Evolutionary conservation across 2,329 filamentous ascomycete species (phyloP).

Genomic region (Zopfia rhizophila): DNA sequence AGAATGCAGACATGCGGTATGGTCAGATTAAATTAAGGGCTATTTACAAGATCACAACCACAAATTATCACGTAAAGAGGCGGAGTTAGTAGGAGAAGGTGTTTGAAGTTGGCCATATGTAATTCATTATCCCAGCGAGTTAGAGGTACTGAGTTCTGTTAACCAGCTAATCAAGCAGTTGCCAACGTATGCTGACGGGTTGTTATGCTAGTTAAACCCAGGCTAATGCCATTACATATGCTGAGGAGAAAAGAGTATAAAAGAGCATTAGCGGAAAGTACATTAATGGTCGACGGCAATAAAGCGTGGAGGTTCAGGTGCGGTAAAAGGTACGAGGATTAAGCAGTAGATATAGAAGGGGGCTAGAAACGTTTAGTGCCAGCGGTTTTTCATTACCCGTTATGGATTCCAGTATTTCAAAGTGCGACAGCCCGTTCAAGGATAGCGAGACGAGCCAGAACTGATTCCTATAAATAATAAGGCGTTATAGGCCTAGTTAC

Average conservation of each 20-base stretch:
- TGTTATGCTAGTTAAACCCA: conserved; percentile 13
- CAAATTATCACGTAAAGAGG: no score
- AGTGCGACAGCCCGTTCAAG: conserved; percentile 7
- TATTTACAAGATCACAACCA: no score
- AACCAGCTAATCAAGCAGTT: conserved; percentile 9
- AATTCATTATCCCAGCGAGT: conserved; percentile 19
- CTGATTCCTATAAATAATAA: conserved; percentile 10
- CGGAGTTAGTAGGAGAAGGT: conserved; percentile 2
- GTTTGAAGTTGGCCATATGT: conserved; percentile 7
- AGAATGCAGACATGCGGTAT: no score
- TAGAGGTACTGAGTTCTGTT: conserved; percentile 12
- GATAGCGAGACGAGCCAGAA: conserved; percentile 5
- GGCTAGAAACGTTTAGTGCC: conserved; percentile 15
- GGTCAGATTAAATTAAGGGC: no score
- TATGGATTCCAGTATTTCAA: conserved; percentile 21
- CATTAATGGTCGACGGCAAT: conserved; percentile 11
- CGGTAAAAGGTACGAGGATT: conserved; percentile 3
- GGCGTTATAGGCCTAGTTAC: conserved; percentile 14
- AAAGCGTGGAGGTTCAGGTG: no score
- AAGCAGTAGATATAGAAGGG: conserved; percentile 5
- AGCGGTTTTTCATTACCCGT: conserved; percentile 15
- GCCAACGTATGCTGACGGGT: conserved; percentile 13
- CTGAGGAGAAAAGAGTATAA: conserved; percentile 5
- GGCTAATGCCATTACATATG: conserved; percentile 10
- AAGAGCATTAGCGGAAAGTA: conserved; percentile 12